Evolutionary conservation across 129 eudicot genomes (phyloP), one percentile per base, ranked within the genome.

Genomic region (Dittrichia graveolens): DNA sequence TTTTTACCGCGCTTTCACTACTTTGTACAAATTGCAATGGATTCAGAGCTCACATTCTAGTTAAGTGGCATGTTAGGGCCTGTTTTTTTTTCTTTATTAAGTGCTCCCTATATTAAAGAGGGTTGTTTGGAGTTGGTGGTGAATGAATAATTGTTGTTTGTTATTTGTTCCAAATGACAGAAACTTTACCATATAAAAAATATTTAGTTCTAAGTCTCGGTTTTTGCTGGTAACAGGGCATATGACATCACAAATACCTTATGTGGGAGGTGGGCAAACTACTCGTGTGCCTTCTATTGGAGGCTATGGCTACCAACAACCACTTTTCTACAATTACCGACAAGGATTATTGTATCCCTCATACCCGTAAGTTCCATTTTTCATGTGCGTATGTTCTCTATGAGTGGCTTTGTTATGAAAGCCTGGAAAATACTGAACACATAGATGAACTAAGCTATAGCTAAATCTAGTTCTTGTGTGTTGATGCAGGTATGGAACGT

Each of bases 241-340:
- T 60, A 60, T 88, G 52, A 75, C 96, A 65, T 86, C 96, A 72
- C 86, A 91, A 16, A 61, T 86, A 40, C 84, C 97, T 75, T 86
- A 84, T 66, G 55, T 79, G 47, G 99, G 93, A 84, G 86, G 89
- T 7, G 53, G 75, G 46, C 85, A 89, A 70, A 60, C 91, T 79
- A 75, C 84, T 56, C 86, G 84, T 38, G 89, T 91, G 75, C 91
- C 96, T 39, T 83, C 85, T 11, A 8, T 79, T 9, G 96, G 91
- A 81, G 83, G 78, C 81, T 88, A 84, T 70, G 89, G 96, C 65
- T 88, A 84, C 80, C 96, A 90, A 72, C 99, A 91, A 62, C 97
- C 96, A 42, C 72, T 84, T 79, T 76, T 77, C 37, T 90, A 94
- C 71, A 81, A 82, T 75, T 91, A 82, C 76, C 96, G 85, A 76